phyloP scores from a whole-genome alignment of 2,329 filamentous ascomycete species.

The Hawksworthiomyces lignivorus region DNA sequence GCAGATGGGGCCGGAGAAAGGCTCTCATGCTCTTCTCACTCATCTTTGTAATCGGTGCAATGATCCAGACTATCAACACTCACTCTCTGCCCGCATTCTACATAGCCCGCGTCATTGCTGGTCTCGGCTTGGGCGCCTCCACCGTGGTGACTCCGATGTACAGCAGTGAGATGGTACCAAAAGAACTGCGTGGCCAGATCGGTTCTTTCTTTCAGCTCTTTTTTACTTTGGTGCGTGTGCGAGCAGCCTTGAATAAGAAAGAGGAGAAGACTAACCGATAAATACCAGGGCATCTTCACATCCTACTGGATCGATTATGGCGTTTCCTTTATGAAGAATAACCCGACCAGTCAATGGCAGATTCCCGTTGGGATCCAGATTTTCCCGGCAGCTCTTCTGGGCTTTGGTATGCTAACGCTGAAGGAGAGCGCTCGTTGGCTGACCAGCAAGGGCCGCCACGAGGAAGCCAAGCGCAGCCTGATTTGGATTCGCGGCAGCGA shows the following conservation, averaged over 20 bases:
- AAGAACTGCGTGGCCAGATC: constrained; percentile 35
- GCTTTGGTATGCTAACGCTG: constrained; percentile 58
- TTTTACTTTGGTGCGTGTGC: constrained; percentile 33
- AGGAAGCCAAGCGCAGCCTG: constrained; percentile 58
- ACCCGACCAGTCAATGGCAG: constrained; percentile 39
- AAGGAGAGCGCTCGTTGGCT: constrained; percentile 70
- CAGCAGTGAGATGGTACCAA: constrained; percentile 39
- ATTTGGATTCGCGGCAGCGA: constrained; percentile 50
- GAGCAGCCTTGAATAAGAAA: too few species aligned
- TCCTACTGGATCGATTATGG: constrained; percentile 39
- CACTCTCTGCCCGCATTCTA: constrained; percentile 22
- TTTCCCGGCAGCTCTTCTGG: constrained; percentile 57
- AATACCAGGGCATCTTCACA: constrained; percentile 34
- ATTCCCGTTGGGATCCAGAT: constrained; percentile 48
- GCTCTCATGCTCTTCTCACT: constrained; percentile 5
- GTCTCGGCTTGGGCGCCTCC: constrained; percentile 29
- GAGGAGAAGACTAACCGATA: too few species aligned
- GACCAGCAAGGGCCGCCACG: constrained; percentile 60
- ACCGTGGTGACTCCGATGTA: constrained; percentile 38
- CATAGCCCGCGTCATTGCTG: constrained; percentile 27
- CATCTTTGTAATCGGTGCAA: constrained; percentile 6
- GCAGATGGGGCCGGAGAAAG: constrained; percentile 4
- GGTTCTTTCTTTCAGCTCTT: constrained; percentile 38
- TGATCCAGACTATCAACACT: constrained; percentile 7
- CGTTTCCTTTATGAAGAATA: constrained; percentile 23